phyloP scores from a whole-genome alignment of 345 rosid genomes.

The Ceriops decandra region DNA sequence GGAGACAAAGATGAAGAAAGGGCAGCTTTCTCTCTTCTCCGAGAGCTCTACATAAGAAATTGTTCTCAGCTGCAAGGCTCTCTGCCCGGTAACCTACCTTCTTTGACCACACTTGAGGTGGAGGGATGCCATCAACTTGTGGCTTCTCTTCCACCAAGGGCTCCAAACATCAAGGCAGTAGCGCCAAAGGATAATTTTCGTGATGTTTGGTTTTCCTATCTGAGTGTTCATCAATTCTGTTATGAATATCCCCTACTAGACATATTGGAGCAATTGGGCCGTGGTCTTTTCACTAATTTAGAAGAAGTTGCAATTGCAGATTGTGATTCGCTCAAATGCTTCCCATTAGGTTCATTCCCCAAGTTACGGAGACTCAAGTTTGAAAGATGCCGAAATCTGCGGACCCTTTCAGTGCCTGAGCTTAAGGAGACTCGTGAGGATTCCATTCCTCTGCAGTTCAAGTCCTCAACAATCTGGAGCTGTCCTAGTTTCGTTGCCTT shows the following conservation, averaged over 20 bases:
- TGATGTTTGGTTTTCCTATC: not conserved
- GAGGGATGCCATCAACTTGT: not conserved
- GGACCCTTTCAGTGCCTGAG: not conserved
- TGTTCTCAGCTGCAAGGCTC: not conserved
- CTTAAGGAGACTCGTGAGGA: not conserved
- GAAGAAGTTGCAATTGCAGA: not conserved
- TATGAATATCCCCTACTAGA: not conserved
- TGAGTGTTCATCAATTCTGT: not conserved
- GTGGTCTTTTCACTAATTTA: not conserved
- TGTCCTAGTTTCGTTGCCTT: not conserved
- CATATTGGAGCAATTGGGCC: not conserved
- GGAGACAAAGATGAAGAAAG: not conserved
- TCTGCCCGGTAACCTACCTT: not conserved
- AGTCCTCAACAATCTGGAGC: not conserved
- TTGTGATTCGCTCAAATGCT: constrained; percentile 1
- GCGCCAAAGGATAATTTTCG: not conserved
- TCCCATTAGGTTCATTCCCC: constrained; percentile 2
- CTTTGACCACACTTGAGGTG: not conserved
- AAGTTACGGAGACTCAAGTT: not conserved
- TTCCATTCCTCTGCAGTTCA: not conserved
- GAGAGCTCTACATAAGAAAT: not conserved
- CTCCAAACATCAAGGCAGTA: not conserved
- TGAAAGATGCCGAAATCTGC: constrained; percentile 2
- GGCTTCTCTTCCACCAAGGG: not conserved
- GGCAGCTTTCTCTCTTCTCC: constrained; percentile 9